Conservation (phyloP, 2,329 filamentous ascomycete genomes). For the Elsinoe ampelina region DNA sequence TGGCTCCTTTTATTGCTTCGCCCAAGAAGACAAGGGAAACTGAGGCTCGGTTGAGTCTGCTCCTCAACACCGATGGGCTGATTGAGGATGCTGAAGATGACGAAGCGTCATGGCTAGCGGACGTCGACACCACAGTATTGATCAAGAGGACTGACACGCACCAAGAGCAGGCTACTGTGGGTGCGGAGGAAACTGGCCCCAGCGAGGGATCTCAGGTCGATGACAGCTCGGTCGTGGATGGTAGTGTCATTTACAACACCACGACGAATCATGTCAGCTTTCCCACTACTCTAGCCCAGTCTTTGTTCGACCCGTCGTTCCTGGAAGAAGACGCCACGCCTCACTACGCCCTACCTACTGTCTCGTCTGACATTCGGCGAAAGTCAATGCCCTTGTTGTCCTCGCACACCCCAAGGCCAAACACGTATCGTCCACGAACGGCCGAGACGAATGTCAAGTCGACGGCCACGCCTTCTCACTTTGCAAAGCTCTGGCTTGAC, state of each 20-base stretch:
- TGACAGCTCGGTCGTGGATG: neutral
- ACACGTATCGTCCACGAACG: slow-evolving; percentile 21
- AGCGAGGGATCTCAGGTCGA: neutral
- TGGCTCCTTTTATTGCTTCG: neutral
- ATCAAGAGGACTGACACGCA: neutral
- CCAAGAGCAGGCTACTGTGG: neutral
- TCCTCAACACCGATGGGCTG: slow-evolving; percentile 9
- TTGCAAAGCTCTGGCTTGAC: slow-evolving; percentile 18
- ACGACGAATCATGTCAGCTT: neutral
- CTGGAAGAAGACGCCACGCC: slow-evolving; percentile 17
- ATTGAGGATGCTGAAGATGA: neutral
- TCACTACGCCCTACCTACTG: slow-evolving; percentile 26
- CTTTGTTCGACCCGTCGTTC: neutral
- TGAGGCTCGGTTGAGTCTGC: slow-evolving; percentile 8
- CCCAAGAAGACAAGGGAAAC: neutral
- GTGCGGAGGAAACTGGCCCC: neutral
- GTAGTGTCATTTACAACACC: neutral
- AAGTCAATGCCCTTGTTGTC: slow-evolving; percentile 24
- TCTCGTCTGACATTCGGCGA: slow-evolving; percentile 25
- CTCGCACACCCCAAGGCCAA: slow-evolving; percentile 17
- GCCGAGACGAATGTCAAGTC: slow-evolving; percentile 24
- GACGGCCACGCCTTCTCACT: slow-evolving; percentile 17
- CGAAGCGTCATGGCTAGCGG: neutral
- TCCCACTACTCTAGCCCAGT: neutral
- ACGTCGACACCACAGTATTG: slow-evolving; percentile 10